phyloP scores from a whole-genome alignment of 805 yeast genomes.

The Lipomyces mesembrius region DNA sequence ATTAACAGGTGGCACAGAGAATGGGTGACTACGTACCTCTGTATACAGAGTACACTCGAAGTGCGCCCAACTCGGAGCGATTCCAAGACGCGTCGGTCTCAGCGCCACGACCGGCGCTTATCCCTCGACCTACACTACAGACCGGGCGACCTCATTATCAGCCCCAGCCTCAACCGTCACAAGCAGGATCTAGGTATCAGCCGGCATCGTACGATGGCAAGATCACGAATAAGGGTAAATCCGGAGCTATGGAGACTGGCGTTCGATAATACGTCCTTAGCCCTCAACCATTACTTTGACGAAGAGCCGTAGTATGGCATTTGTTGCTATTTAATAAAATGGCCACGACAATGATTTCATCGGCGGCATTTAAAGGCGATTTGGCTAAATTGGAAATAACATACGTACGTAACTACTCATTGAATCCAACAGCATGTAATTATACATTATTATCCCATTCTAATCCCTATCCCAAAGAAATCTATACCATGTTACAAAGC shows the following conservation, averaged over 20 bases:
- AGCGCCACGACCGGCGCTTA: slow-evolving; percentile 12
- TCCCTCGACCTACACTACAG: no score
- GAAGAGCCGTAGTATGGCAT: no score
- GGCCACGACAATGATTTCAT: no score
- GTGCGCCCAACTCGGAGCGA: background rate
- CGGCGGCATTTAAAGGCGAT: background rate
- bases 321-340: no score
- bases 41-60: slow-evolving; percentile 8
- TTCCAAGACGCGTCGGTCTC: background rate
- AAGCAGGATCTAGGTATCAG: slow-evolving; percentile 1
- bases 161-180: slow-evolving; percentile 1
- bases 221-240: slow-evolving; percentile 4
- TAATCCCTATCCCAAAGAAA: background rate
- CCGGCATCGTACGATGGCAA: slow-evolving; percentile 6
- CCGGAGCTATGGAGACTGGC: slow-evolving; percentile 25
- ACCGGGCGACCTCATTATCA: no score
- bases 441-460: background rate
- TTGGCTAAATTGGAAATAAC: background rate
- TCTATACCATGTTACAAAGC: background rate
- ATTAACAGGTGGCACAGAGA: slow-evolving; percentile 7
- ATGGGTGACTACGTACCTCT: slow-evolving; percentile 20
- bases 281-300: no score
- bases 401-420: no score
- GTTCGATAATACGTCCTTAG: slow-evolving; percentile 8
- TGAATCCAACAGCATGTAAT: background rate